Base-by-base conservation (phyloP, 1,284 basidiomycete genomes). In the Cutaneotrichosporon mucoides region DNA sequence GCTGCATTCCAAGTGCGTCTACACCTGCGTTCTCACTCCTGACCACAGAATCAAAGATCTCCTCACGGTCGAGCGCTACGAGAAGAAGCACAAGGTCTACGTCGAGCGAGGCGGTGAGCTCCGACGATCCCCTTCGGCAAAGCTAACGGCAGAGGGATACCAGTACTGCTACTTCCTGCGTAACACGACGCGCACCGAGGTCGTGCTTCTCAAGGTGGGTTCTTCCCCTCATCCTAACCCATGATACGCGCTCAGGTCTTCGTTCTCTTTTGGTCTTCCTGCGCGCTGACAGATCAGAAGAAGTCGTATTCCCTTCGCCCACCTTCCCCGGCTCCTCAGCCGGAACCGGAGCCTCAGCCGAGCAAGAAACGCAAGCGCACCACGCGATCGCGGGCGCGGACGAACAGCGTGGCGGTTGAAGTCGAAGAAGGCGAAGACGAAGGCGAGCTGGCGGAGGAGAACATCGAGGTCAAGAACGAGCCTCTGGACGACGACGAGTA, bases 91-190 rank as follows among this genome's bases (percentile, higher is more conserved):
- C 60, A 71, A 71, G 40, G 74, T 76, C 1, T 66, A 74, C 51
- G 75, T 75, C 4, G 72, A 77, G 60, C 65, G 75, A 6, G 75
- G 75, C 35, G 75, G 73, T 73, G 49, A 54, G 73, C 41, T 35
- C 24, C 24, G 24, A 24, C 24, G 12, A 7, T 37, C 15, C 24
- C n/a, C 5, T 11, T 6, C 34, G 15, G 9, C 16, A 24, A 24
- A 13, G 37, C 55, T 56, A 35, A 59, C 38, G 1, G 12, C 55
- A 76, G 74, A 73, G 56, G 66, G 67, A 1, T 77, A 72, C 57
- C 75, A 77, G 57, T 77, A 68, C 62, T 77, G 75, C 57, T 77
- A 77, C 58, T 77, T 76, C 51, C 62, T 77, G 11, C 61, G 75
- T 34, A 68, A 69, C 40, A 77, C 75, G 0, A 73, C 71, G 0